These are phyloP conservation scores for Agrocybe chaxingu DNA, from an alignment of 768 basidiomycete genomes.

Conservation along the genomic window DNA sequence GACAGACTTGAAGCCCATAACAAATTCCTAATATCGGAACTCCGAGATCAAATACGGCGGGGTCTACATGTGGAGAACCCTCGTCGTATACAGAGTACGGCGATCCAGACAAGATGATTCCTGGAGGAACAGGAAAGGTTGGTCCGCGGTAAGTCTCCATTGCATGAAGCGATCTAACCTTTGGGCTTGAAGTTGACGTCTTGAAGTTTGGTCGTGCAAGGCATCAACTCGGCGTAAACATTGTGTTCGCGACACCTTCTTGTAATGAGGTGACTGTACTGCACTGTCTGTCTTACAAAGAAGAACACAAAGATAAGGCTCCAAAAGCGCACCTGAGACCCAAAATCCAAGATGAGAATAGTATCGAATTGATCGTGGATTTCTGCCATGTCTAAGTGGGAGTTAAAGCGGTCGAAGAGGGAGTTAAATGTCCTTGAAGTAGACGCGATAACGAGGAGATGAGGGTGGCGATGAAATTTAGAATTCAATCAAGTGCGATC, in stretches of 20 bases:
- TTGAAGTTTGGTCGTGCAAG: constrained; percentile 87
- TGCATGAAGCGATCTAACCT: constrained; percentile 43
- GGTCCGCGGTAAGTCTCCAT: not conserved
- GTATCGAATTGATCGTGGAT: constrained; percentile 97
- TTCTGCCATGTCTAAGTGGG: constrained; percentile 57
- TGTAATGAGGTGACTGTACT: constrained; percentile 98
- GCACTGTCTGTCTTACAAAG: constrained; percentile 7
- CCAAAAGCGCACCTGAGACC: constrained; percentile 70
- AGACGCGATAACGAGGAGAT: not conserved
- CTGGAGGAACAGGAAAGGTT: constrained; percentile 27
- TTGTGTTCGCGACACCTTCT: constrained; percentile 96
- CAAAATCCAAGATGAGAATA: constrained; percentile 94
- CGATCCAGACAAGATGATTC: constrained; percentile 95
- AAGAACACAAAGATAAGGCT: not conserved
- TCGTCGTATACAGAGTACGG: constrained; percentile 97
- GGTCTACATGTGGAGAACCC: constrained; percentile 92
- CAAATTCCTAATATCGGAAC: constrained; percentile 96
- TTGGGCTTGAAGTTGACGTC: constrained; percentile 93
- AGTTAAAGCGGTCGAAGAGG: not conserved
- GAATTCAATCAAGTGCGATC: not conserved
- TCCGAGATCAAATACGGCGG: constrained; percentile 81
- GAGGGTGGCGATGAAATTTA: not conserved
- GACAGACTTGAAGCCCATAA: constrained; percentile 86
- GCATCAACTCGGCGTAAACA: constrained; percentile 96
- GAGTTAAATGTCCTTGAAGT: not conserved